phyloP scores from a whole-genome alignment of 164 flowering plant genomes.

The Cinnamomum micranthum region DNA sequence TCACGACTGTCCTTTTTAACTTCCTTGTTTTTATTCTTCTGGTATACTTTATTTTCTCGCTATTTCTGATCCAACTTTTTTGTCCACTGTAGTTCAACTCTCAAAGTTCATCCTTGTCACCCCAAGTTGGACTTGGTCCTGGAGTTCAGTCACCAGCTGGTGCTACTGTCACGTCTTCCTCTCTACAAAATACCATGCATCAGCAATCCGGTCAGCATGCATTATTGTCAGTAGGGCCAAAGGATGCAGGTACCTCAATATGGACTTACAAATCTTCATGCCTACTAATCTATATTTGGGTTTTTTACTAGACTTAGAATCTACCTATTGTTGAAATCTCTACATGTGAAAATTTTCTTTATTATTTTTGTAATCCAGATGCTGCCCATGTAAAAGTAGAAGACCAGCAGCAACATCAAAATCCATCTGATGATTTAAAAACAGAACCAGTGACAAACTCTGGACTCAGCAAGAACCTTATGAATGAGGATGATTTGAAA shows the following conservation, averaged over 20 bases:
- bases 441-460: slow-evolving; percentile 42
- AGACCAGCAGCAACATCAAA: slow-evolving; percentile 61
- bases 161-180: slow-evolving; percentile 41
- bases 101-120: slow-evolving; percentile 55
- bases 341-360: background rate
- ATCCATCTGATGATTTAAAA: slow-evolving; percentile 51
- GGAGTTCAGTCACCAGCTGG: slow-evolving; percentile 65
- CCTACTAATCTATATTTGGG: background rate
- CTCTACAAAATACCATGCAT: slow-evolving; percentile 43
- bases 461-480: slow-evolving; percentile 44
- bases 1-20: background rate
- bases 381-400: slow-evolving; percentile 43
- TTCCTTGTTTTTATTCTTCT: too few relatives aligned
- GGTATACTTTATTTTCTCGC: background rate
- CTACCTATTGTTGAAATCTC: background rate
- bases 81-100: slow-evolving; percentile 58
- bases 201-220: slow-evolving; percentile 56
- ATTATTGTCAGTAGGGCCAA: slow-evolving; percentile 31
- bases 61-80: background rate
- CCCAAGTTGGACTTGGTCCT: slow-evolving; percentile 71
- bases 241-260: slow-evolving; percentile 55
- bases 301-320: background rate
- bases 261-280: background rate
- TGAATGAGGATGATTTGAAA: slow-evolving; percentile 73
- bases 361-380: slow-evolving; percentile 34